Conservation (phyloP, 768 basidiomycete genomes). For the Baorangia bicolor region DNA sequence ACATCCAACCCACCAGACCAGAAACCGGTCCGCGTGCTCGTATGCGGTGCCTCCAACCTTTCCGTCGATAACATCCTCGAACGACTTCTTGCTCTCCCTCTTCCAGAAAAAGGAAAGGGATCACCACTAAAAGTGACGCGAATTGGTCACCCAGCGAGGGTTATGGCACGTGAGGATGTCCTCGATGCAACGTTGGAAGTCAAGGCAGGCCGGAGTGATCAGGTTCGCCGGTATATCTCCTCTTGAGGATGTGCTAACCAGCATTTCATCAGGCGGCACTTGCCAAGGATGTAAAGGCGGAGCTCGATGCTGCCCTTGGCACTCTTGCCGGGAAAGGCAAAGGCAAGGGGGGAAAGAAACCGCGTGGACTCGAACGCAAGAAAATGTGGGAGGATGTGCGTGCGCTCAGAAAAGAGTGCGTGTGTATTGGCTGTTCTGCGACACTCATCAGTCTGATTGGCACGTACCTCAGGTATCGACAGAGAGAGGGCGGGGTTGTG, state of each 20-base stretch:
- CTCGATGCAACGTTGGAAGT: conserved; percentile 70
- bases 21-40: conserved; percentile 63
- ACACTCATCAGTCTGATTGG: not conserved
- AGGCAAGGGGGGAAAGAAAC: conserved; percentile 68
- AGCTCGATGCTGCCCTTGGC: conserved; percentile 69
- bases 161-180: conserved; percentile 70
- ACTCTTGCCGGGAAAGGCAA: conserved; percentile 73
- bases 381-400: conserved; percentile 88
- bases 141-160: conserved; percentile 94
- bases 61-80: conserved; percentile 96
- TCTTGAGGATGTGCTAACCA: not conserved
- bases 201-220: conserved; percentile 71
- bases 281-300: conserved; percentile 85
- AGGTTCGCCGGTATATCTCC: conserved; percentile 37
- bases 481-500: conserved; percentile 83
- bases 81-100: conserved; percentile 66
- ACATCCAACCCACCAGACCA: conserved; percentile 44
- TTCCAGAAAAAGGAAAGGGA: conserved; percentile 45
- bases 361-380: conserved; percentile 69
- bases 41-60: conserved; percentile 93
- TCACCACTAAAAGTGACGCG: conserved; percentile 62
- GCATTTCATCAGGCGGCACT: conserved; percentile 60
- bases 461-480: conserved; percentile 63
- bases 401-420: conserved; percentile 87
- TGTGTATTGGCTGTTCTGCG: not conserved